Percentiles rank a stretch among this genome's conserved stretches.
These are phyloP conservation scores for Magnusiomyces fungicola DNA, from an alignment of 1,139 yeast genomes.

Conservation along the genomic window DNA sequence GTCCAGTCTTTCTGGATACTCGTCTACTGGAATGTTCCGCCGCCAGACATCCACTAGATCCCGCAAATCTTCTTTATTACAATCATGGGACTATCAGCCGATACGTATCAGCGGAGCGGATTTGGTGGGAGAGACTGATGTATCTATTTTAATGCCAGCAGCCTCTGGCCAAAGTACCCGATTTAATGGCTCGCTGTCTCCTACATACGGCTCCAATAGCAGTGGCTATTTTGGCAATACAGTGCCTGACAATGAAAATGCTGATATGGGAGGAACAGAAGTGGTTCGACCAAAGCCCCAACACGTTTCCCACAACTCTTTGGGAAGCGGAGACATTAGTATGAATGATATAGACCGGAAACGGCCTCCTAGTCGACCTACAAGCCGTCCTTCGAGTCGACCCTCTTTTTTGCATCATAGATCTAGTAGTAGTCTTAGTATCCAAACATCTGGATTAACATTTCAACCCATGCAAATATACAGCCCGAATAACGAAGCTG, in stretches of 20 bases:
- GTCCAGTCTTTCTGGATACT: neutral
- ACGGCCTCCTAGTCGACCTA: no score
- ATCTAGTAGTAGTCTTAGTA: no score
- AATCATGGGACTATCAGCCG: slow-evolving; percentile 17
- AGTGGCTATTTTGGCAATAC: slow-evolving; percentile 11
- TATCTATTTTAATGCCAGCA: slow-evolving; percentile 13
- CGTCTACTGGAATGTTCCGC: neutral
- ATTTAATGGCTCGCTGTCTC: neutral
- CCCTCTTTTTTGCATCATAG: no score
- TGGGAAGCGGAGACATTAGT: no score
- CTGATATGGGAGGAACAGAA: slow-evolving; percentile 11
- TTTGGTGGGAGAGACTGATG: slow-evolving; percentile 16
- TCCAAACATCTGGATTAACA: slow-evolving; percentile 13
- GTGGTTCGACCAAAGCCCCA: no score
- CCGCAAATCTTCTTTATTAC: slow-evolving; percentile 13
- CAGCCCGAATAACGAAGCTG: slow-evolving; percentile 17
- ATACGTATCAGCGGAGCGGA: slow-evolving; percentile 13
- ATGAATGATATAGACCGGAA: no score
- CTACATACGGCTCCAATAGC: slow-evolving; percentile 12
- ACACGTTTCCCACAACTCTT: no score
- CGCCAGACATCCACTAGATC: slow-evolving; percentile 7
- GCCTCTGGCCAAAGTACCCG: neutral
- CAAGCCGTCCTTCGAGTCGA: no score
- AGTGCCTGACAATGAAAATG: slow-evolving; percentile 6
- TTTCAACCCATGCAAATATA: slow-evolving; percentile 16